phyloP scores from a whole-genome alignment of 441 rosid species.

The Isatis lusitanica region DNA sequence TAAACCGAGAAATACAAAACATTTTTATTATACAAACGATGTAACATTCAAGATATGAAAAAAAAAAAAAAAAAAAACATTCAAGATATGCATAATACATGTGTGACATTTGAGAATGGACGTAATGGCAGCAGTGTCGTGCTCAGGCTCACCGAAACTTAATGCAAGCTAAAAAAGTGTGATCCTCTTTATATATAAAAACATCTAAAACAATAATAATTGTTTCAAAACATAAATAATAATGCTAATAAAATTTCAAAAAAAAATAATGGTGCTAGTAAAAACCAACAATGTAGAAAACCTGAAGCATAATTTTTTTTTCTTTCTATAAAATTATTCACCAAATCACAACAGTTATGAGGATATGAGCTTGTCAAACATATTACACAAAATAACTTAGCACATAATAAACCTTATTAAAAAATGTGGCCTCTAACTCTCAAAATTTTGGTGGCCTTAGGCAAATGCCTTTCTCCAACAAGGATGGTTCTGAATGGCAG shows the following conservation, averaged over 20 bases:
- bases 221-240: neutral
- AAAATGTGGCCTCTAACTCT: neutral
- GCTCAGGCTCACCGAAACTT: conserved; percentile 1
- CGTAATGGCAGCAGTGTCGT: neutral
- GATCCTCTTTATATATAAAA: neutral
- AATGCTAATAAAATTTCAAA: neutral
- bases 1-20: neutral
- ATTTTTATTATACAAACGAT: neutral
- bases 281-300: neutral
- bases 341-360: neutral
- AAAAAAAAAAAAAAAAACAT: too few relatives aligned
- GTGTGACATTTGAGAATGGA: neutral
- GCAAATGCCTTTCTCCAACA: neutral
- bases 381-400: neutral
- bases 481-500: neutral
- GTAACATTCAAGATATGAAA: neutral
- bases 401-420: neutral
- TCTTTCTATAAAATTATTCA: neutral
- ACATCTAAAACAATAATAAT: neutral
- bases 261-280: neutral
- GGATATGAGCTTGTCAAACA: neutral
- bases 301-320: neutral
- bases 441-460: neutral
- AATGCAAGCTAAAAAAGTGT: neutral
- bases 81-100: neutral